Evolutionary conservation across 176 grass and related monocot genomes (phyloP), one percentile per base, ranked within the genome.

Genomic region (Musa beccarii): DNA sequence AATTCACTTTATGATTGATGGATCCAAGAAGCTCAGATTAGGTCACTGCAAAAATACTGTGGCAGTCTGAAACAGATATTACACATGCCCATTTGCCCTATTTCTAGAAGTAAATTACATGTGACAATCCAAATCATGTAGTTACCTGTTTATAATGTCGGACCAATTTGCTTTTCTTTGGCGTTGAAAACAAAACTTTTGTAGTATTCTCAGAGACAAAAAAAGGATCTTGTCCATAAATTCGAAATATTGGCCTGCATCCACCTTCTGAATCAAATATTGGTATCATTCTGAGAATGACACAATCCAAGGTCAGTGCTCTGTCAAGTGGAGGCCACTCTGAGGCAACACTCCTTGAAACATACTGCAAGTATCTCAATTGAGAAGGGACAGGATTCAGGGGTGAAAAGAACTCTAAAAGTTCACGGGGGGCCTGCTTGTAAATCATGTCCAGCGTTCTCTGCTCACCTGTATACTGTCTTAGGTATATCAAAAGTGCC

Each of bases 391-490:
- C 77, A 6, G 94, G 80, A 82, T 91, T 85, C 73, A 97, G 52
- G 67, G 90, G 90, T 59, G 84, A 88, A 74, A 93, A 84, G 77
- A 89, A 84, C 66, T 91, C 81, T 82, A 97, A 70, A 55, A 93
- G 76, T 84, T 93, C 83, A 59, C 52, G 49, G 50, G 94, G 71
- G 0, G 90, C 87, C 86, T 97, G 94, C 54, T 85, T 93, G 81
- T 97, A 97, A 66, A 97, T 19, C 94, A 97, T 97, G 28, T 93
- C 94, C 66, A 97, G 78, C 21, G 84, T 93, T 86, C 88, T 97
- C 72, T 87, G 83, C 79, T 97, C 94, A 68, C 87, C 90, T 1
- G 81, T 87, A 79, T 93, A 90, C 76, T 89, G 84, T 52, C 85
- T 92, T 59, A 85, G 86, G 75, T 97, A 97, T 69, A 97, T 80